phyloP scores from a whole-genome alignment of 2,329 filamentous ascomycete species.

The Epichloe festucae region DNA sequence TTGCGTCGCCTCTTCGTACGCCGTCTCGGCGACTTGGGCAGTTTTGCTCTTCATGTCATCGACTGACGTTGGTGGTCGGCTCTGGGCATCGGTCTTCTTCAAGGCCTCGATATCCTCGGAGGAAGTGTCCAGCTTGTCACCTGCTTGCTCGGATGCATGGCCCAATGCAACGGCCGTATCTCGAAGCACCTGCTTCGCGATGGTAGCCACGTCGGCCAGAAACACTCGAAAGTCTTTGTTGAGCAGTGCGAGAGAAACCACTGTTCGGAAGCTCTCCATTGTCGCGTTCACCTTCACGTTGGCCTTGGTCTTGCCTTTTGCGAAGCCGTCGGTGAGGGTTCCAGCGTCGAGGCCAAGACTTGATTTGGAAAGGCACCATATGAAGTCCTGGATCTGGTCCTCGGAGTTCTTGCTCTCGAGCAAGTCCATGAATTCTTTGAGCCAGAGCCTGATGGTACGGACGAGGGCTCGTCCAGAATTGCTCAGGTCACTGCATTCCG shows the following conservation, averaged over 20 bases:
- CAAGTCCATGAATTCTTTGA: conserved; percentile 71
- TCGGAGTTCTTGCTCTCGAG: conserved; percentile 67
- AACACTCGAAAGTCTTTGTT: conserved; percentile 87
- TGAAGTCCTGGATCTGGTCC: conserved; percentile 83
- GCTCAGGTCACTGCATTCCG: conserved; percentile 53
- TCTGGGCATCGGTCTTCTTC: conserved; percentile 21
- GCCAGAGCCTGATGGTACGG: conserved; percentile 58
- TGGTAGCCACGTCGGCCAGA: conserved; percentile 62
- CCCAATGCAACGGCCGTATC: conserved; percentile 76
- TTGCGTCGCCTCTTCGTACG: conserved; percentile 1
- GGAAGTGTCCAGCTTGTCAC: conserved; percentile 59
- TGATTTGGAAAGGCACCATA: conserved; percentile 75
- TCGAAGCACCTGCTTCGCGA: conserved; percentile 73
- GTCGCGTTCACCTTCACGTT: conserved; percentile 25
- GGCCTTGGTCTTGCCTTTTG: conserved; percentile 19
- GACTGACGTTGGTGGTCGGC: conserved; percentile 32
- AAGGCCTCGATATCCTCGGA: conserved; percentile 39
- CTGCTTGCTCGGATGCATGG: conserved; percentile 60
- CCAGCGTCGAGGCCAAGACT: conserved; percentile 33
- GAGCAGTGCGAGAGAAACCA: conserved; percentile 72
- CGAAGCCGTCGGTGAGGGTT: conserved; percentile 16
- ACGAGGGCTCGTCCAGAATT: conserved; percentile 62
- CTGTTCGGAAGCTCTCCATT: conserved; percentile 69
- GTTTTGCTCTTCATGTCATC: conserved; percentile 51
- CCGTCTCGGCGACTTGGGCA: conserved; percentile 34